A percentile compares a stretch with the other conserved stretches of the same genome.
Conservation (phyloP, 805 yeast genomes). For the Starmerella vitae region DNA sequence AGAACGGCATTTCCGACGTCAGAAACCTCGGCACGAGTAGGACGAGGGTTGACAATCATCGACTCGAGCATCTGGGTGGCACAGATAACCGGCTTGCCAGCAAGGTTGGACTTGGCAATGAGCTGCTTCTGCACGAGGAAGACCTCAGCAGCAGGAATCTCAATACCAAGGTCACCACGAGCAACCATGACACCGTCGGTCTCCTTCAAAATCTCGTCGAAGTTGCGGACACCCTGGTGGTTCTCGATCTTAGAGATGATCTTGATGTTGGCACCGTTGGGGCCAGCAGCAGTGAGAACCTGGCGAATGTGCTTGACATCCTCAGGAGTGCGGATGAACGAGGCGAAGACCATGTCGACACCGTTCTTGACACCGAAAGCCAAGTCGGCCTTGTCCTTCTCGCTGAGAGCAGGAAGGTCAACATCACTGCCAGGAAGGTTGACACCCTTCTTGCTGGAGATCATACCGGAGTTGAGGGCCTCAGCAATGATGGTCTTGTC, state of each 20-base stretch:
- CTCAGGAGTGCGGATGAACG: conserved; percentile 88
- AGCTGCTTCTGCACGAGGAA: conserved; percentile 97
- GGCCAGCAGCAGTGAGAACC: conserved; percentile 64
- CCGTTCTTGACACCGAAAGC: conserved; percentile 92
- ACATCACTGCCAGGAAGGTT: conserved; percentile 98
- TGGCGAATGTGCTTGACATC: conserved; percentile 83
- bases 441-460: conserved; percentile 97
- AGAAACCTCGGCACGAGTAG: conserved; percentile 98
- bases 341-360: conserved; percentile 97
- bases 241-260: conserved; percentile 96
- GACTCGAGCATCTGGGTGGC: conserved; percentile 99
- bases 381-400: conserved; percentile 88
- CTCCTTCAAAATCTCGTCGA: conserved; percentile 83
- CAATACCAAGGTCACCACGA: conserved; percentile 98
- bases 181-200: conserved; percentile 99
- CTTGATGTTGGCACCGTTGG: conserved; percentile 85
- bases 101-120: conserved; percentile 97
- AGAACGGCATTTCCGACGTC: conserved; percentile 98
- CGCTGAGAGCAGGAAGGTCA: conserved; percentile 94
- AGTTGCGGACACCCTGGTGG: conserved; percentile 99
- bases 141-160: conserved; percentile 97
- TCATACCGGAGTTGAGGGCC: conserved; percentile 88
- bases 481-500: conserved; percentile 69
- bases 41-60: conserved; percentile 99
- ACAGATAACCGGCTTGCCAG: conserved; percentile 98